These are phyloP conservation scores for Trichosporon sp. DNA, from an alignment of 1,284 basidiomycete genomes.

Conservation along the genomic window DNA sequence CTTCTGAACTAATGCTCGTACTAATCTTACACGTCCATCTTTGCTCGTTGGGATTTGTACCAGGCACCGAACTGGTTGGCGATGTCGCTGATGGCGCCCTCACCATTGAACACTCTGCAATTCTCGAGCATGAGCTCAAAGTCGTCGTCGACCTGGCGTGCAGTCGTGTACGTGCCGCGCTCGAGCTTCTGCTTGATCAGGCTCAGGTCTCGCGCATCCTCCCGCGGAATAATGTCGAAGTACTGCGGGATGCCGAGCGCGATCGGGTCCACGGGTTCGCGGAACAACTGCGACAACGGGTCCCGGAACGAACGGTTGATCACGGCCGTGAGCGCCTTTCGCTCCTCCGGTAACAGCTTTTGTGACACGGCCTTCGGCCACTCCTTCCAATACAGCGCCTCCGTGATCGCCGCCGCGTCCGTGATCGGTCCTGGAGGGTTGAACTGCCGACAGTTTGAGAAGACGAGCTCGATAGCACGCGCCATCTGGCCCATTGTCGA, in stretches of 20 bases:
- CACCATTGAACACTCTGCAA: slow-evolving; percentile 51
- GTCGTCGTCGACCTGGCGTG: slow-evolving; percentile 51
- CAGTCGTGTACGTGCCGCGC: slow-evolving; percentile 39
- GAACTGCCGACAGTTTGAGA: slow-evolving; percentile 83
- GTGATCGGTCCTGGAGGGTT: slow-evolving; percentile 72
- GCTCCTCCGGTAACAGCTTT: slow-evolving; percentile 77
- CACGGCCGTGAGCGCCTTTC: slow-evolving; percentile 72
- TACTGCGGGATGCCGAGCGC: slow-evolving; percentile 48
- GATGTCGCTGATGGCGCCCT: slow-evolving; percentile 43
- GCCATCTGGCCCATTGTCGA: slow-evolving; percentile 77
- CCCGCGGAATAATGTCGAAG: slow-evolving; percentile 51
- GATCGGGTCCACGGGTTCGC: slow-evolving; percentile 64
- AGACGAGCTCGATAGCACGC: slow-evolving; percentile 78
- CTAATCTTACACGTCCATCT: slow-evolving; percentile 40
- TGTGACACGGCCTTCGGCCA: slow-evolving; percentile 78
- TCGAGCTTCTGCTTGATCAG: slow-evolving; percentile 83
- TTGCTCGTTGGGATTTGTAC: slow-evolving; percentile 47
- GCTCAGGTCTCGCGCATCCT: slow-evolving; percentile 83
- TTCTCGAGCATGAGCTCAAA: slow-evolving; percentile 55
- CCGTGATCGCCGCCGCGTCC: slow-evolving; percentile 70
- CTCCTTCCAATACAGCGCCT: slow-evolving; percentile 78
- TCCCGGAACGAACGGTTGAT: slow-evolving; percentile 74
- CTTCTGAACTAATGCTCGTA: background rate
- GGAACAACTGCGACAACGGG: slow-evolving; percentile 74
- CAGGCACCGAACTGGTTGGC: slow-evolving; percentile 47